A percentile compares a stretch with the other conserved stretches of the same genome.
Conservation (phyloP, 2,329 filamentous ascomycete genomes). For the Fusarium keratoplasticum region DNA sequence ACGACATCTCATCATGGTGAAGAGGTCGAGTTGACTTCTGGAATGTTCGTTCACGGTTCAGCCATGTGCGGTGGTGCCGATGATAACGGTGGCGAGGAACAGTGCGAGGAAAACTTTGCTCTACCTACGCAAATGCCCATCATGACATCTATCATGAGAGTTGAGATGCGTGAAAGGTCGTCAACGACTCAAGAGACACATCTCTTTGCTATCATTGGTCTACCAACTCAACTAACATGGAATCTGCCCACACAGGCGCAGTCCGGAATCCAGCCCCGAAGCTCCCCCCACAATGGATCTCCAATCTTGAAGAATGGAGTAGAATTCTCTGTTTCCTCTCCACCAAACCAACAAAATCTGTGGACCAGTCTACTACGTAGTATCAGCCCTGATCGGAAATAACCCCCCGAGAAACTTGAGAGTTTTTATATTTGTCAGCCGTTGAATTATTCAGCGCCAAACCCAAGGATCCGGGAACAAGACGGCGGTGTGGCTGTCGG, state of each 20-base stretch:
- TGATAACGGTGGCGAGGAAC: neutral
- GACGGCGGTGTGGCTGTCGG: neutral
- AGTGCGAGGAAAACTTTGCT: neutral
- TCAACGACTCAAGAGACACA: neutral
- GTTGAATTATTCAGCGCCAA: slow-evolving; percentile 22
- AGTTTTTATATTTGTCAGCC: neutral
- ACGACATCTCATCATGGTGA: neutral
- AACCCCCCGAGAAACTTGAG: neutral
- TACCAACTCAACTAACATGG: neutral
- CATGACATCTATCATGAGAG: neutral
- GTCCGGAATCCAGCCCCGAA: neutral
- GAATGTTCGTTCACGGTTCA: neutral
- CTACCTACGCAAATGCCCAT: neutral
- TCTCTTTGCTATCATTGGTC: neutral
- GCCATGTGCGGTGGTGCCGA: neutral
- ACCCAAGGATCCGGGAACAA: neutral
- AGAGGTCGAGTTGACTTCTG: neutral
- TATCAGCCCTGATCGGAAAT: neutral
- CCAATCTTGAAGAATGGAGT: neutral
- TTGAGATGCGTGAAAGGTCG: neutral
- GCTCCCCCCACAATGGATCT: neutral
- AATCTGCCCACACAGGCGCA: neutral
- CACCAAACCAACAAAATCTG: neutral
- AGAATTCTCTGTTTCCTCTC: neutral
- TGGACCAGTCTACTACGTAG: neutral